Base-by-base conservation (phyloP, 257 asterid genomes). In the Marsdenia floribunda region DNA sequence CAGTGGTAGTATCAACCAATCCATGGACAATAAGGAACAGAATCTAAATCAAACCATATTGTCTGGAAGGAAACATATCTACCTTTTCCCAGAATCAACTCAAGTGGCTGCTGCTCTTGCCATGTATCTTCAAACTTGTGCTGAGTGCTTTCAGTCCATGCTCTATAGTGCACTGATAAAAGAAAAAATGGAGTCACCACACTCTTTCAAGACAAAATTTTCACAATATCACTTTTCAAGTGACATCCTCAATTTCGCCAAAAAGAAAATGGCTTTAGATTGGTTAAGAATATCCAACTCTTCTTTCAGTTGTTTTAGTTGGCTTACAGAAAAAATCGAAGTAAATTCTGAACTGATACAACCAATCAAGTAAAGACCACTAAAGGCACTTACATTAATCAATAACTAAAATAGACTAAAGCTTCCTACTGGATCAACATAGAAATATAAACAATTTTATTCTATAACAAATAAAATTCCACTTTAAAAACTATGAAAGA, bases 61-160 rank as follows among this genome's bases (percentile, higher is more conserved):
- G 49, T 29, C 19, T 35, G 5, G 47, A 40, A 13, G 8, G 24
- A 18, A 2, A 37, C 3, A 65, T 38, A 38, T 14, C 55, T 77
- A 94, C 99, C 98, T 94, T 94, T 94, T 77, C 99, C 99, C 52
- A 94, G 60, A 71, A 94, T 79, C 83, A 94, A 81, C 90, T 94
- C 99, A 75, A 92, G 86, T 47, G 97, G 98, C 78, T 87, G 97
- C 44, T 90, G 97, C 77, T 94, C 99, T 64, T 83, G 92, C 98
- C 99, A 92, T 72, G 99, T 92, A 78, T 94, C 99, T 82, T 92
- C 99, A 71, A 94, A 94, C 84, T 92, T 90, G 92, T 92, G 97
- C 47, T 79, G 87, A 72, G 97, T 90, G 84, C 89, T 88, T 82
- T 88, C 95, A 63, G 96, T 79, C 99, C 99, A 94, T 78, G 98